Evolutionary conservation across 1,139 yeast species (phyloP).

Genomic region (Sugiyamaella xylanicola): DNA sequence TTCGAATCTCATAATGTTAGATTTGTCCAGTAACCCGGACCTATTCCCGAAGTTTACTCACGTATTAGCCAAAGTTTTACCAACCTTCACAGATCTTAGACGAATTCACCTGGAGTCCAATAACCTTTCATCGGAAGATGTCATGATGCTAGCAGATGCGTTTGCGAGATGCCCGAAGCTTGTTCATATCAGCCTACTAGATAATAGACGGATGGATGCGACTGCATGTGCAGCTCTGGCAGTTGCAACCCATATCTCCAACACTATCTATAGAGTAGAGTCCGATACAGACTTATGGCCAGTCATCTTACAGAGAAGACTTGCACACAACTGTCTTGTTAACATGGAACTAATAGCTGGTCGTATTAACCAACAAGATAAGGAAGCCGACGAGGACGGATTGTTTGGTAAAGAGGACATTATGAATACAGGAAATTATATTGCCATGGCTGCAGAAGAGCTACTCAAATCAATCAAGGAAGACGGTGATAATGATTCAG

Average conservation of each 20-base stretch:
- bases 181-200: conserved; percentile 74
- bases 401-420: conserved; percentile 31
- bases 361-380: conserved; percentile 38
- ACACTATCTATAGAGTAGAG: conserved; percentile 67
- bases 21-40: conserved; percentile 70
- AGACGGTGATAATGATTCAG: conserved; percentile 24
- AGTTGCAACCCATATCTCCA: conserved; percentile 67
- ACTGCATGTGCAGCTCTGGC: conserved; percentile 69
- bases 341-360: conserved; percentile 60
- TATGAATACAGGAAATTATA: conserved; percentile 36
- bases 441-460: conserved; percentile 38
- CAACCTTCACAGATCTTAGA: conserved; percentile 62
- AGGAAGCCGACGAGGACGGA: conserved; percentile 40
- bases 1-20: conserved; percentile 67
- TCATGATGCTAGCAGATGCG: conserved; percentile 68
- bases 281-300: conserved; percentile 69
- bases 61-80: conserved; percentile 61
- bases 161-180: conserved; percentile 69
- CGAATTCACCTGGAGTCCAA: conserved; percentile 80
- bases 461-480: conserved; percentile 32
- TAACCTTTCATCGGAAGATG: conserved; percentile 61
- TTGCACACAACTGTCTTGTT: conserved; percentile 79
- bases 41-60: conserved; percentile 74
- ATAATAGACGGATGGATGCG: conserved; percentile 58
- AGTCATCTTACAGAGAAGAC: conserved; percentile 71